Evolutionary conservation across 2,329 filamentous ascomycete genomes (phyloP), one percentile per base, ranked within the genome.

Genomic region (Dactylellina parvicollis): DNA sequence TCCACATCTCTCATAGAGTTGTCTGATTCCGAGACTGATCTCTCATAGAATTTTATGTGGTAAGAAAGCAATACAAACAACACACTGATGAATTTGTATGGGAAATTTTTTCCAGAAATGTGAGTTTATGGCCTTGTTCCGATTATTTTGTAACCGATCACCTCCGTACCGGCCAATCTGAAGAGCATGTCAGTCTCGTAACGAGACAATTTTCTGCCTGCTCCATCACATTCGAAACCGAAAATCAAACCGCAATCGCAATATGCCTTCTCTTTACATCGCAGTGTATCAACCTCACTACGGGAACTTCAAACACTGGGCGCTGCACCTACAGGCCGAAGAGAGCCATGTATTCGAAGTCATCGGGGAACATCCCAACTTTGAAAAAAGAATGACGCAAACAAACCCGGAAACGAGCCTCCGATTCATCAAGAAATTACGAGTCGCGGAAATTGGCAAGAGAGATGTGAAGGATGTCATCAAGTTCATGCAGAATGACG

Each of bases 241-340:
- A 26, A 22, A 40, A 22, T 44, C 2, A 34, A 57, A 57, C 14
- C 42, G 20, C 34, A 20, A 57, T 57, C 36, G 34, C 54, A 44
- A 57, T 20, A 69, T 69, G 64, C 40, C 54, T 12, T 42, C 20
- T 24, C 64, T 69, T 1, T 69, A 61, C 20, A 69, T 69, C 46
- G 64, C 64, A 36, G 34, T 69, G 36, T 60, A 69, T 36, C n/a
- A 52, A 10, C 42, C 55, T 49, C 34, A 42, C 18, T 59, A 47
- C 2, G 64, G 64, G 28, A 69, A 61, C 28, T 61, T 61, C 20
- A 59, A 69, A 30, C 64, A 61, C 54, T 69, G 64, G 64, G 54
- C 55, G 9, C 64, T 69, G 46, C 59, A 59, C 49, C 54, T 66
- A 28, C 38, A 59, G 50, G 38, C 42, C 16, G 61, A 30, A 18